Base-by-base conservation (phyloP, 345 rosid genomes). In the Lagerstroemia speciosa region DNA sequence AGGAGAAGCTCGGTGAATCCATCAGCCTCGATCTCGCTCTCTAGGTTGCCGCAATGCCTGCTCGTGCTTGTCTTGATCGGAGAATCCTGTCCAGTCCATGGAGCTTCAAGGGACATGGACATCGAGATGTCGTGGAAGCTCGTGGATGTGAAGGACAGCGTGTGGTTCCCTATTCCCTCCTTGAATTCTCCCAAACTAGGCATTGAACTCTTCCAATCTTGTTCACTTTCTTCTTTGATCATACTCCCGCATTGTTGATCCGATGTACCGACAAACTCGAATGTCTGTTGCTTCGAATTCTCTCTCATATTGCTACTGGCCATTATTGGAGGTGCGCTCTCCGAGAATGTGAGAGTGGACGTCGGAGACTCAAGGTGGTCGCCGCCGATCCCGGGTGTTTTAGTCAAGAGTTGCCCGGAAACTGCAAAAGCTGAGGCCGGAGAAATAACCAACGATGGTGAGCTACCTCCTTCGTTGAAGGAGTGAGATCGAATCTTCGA, bases 321-420 rank as follows among this genome's bases (percentile, higher is more conserved):
- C 71, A 83, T 33, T 62, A 73, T 55, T 1, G 78, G 73, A 12
- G 82, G 87, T 12, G 34, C 72, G 72, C 81, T 82, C 68, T 90
- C 93, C 2, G 96, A 84, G 80, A 84, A 86, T 72, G 91, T 88
- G 55, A 92, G 87, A 3, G 93, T 87, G 15, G 97, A 90, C 0
- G 98, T 86, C n/a, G 95, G 98, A 68, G 97, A 93, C 68, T 87
- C 96, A 30, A 84, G 91, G 65, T 77, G 89, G 65, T 78, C 86
- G 38, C 65, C 81, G 24, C 75, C 73, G 64, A 66, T 65, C 52
- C 84, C 85, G 41, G 75, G 24, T 16, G 71, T 30, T 53, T 58
- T 34, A 43, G 52, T 30, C 27, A 65, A 10, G 67, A 65, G 34
- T 31, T 68, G 64, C 10, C 33, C 58, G 19, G 65, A 40, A 41